phyloP scores from a whole-genome alignment of 2,329 filamentous ascomycete genomes.

The Verticillium zaregamsianum region DNA sequence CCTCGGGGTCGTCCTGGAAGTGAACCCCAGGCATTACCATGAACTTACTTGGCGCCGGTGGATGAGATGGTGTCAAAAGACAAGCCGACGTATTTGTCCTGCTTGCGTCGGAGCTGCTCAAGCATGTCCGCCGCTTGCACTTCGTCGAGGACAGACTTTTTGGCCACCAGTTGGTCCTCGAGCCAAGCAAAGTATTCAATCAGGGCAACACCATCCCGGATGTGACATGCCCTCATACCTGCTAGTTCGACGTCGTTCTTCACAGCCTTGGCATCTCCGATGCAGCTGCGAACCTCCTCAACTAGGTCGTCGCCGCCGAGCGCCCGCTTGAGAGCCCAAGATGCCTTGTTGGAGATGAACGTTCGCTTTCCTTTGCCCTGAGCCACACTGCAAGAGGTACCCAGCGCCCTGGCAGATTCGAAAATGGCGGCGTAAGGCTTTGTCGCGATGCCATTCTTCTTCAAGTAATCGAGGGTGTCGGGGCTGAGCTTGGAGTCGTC shows the following conservation, averaged over 20 bases:
- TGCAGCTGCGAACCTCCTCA: conserved; percentile 81
- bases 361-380: conserved; percentile 58
- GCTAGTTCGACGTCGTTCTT: conserved; percentile 88
- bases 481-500: conserved; percentile 72
- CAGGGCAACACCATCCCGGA: conserved; percentile 86
- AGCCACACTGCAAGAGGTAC: conserved; percentile 9
- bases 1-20: no score
- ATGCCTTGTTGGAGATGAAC: conserved; percentile 81
- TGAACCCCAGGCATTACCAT: no score
- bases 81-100: conserved; percentile 77
- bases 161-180: conserved; percentile 76
- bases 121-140: conserved; percentile 90
- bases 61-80: conserved; percentile 97
- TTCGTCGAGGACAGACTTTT: conserved; percentile 75
- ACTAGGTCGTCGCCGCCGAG: conserved; percentile 82
- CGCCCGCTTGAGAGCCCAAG: conserved; percentile 85
- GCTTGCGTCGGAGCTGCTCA: conserved; percentile 65
- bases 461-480: conserved; percentile 66
- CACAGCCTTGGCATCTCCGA: conserved; percentile 87
- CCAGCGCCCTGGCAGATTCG: conserved; percentile 64
- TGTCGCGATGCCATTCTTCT: conserved; percentile 64
- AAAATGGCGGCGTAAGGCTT: conserved; percentile 83
- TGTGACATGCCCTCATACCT: conserved; percentile 91
- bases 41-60: conserved; percentile 69
- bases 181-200: conserved; percentile 96